Conservation (phyloP, 768 basidiomycete species). For the Lentinula boryana region DNA sequence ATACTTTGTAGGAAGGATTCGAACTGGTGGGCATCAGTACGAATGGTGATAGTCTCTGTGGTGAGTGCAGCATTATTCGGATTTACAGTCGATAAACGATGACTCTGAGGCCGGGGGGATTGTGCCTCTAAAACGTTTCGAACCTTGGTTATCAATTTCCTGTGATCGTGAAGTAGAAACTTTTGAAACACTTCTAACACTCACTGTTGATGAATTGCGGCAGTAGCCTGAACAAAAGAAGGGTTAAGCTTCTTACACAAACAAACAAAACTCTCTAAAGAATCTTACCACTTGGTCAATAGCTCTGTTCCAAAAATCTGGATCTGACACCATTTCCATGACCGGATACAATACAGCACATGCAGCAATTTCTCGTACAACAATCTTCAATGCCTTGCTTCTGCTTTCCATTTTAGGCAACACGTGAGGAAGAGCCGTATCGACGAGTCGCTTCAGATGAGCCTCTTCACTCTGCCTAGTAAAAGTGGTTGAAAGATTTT, state of each 20-base stretch:
- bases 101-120: constrained; percentile 48
- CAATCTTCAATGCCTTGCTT: constrained; percentile 66
- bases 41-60: constrained; percentile 73
- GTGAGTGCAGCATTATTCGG: constrained; percentile 24
- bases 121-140: constrained; percentile 81
- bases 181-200: constrained; percentile 9
- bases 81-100: constrained; percentile 26
- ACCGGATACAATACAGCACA: constrained; percentile 82
- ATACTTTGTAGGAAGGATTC: constrained; percentile 90
- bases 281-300: constrained; percentile 85
- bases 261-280: not conserved
- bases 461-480: constrained; percentile 87
- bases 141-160: constrained; percentile 83
- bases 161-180: constrained; percentile 20
- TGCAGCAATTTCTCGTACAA: constrained; percentile 76
- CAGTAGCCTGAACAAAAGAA: constrained; percentile 33
- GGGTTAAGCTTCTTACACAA: constrained; percentile 1
- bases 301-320: constrained; percentile 94
- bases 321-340: constrained; percentile 90
- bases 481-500: constrained; percentile 83
- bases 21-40: constrained; percentile 78
- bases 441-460: constrained; percentile 70
- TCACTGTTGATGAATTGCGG: constrained; percentile 47
- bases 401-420: constrained; percentile 71
- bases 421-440: constrained; percentile 62